Conservation (phyloP, 1,284 basidiomycete genomes). For the Leccinum fallax region DNA sequence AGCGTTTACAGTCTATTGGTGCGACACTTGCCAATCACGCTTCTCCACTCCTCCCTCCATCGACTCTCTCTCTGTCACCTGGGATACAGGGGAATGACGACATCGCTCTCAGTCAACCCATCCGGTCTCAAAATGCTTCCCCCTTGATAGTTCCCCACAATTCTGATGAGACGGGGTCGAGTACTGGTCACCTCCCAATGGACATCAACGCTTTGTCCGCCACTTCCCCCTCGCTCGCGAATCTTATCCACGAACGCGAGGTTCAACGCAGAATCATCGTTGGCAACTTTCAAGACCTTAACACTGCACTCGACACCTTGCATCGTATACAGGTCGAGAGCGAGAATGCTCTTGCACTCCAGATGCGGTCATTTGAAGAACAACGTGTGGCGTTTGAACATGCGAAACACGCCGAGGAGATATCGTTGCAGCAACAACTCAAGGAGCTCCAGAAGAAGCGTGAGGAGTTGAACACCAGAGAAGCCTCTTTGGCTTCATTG, state of each 20-base stretch:
- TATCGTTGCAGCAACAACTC: slow-evolving; percentile 7
- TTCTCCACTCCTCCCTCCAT: slow-evolving; percentile 2
- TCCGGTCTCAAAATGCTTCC: slow-evolving; percentile 1
- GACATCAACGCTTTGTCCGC: not conserved
- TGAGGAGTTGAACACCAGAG: slow-evolving; percentile 27
- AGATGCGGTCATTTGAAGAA: slow-evolving; percentile 19
- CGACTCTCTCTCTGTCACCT: slow-evolving; percentile 12
- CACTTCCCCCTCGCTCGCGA: slow-evolving; percentile 1
- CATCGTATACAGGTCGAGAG: slow-evolving; percentile 21
- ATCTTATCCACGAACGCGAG: slow-evolving; percentile 16
- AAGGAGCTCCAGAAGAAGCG: slow-evolving; percentile 18
- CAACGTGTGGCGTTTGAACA: slow-evolving; percentile 24
- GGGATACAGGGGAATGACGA: not conserved
- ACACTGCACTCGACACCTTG: slow-evolving; percentile 7
- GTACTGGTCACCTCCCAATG: not conserved
- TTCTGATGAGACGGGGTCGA: not conserved
- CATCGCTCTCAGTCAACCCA: not conserved
- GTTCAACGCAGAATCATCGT: slow-evolving; percentile 13
- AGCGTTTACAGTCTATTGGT: slow-evolving; percentile 22
- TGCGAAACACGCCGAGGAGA: slow-evolving; percentile 12
- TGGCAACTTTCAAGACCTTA: slow-evolving; percentile 17
- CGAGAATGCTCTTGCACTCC: slow-evolving; percentile 17
- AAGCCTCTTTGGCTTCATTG: slow-evolving; percentile 16
- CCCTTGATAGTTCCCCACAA: slow-evolving; percentile 2
- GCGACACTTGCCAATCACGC: slow-evolving; percentile 16